A percentile compares a stretch with the other conserved stretches of the same genome.
These are phyloP conservation scores for Lactuca sativa DNA, from an alignment of 129 eudicot genomes.

Conservation along the genomic window DNA sequence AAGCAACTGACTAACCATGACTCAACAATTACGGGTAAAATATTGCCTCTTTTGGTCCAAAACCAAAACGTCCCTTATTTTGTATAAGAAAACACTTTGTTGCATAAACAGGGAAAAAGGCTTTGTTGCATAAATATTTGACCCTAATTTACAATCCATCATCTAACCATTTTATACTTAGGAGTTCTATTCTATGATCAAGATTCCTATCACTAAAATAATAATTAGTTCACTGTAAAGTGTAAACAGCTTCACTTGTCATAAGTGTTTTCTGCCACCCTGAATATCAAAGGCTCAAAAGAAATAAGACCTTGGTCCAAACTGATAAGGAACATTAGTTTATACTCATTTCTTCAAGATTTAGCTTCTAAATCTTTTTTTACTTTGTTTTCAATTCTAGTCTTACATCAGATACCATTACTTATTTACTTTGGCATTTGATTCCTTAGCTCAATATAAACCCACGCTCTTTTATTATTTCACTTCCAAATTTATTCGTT, in stretches of 20 bases:
- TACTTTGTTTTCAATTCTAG: not conserved
- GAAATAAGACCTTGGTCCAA: not conserved
- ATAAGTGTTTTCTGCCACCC: not conserved
- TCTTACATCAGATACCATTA: not conserved
- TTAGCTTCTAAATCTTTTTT: not conserved
- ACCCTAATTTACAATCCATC: not conserved
- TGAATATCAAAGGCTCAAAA: constrained; percentile 12
- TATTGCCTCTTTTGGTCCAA: too few species aligned
- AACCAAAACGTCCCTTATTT: too few species aligned
- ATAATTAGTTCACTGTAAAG: not conserved
- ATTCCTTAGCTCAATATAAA: constrained; percentile 6
- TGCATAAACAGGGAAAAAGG: too few species aligned
- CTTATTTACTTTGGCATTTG: not conserved
- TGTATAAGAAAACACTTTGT: too few species aligned
- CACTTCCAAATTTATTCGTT: not conserved
- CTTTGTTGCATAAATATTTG: too few species aligned
- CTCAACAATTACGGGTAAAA: too few species aligned
- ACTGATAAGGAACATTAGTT: not conserved
- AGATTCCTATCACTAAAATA: constrained; percentile 9
- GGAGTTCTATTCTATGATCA: not conserved
- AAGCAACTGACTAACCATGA: too few species aligned
- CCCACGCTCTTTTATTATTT: not conserved
- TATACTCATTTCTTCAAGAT: not conserved
- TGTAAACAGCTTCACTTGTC: not conserved
- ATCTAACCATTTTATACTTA: not conserved